A percentile compares a stretch with the other conserved stretches of the same genome.
phyloP scores from a whole-genome alignment of 208 protist species.

The Trypanosoma cruzi region DNA sequence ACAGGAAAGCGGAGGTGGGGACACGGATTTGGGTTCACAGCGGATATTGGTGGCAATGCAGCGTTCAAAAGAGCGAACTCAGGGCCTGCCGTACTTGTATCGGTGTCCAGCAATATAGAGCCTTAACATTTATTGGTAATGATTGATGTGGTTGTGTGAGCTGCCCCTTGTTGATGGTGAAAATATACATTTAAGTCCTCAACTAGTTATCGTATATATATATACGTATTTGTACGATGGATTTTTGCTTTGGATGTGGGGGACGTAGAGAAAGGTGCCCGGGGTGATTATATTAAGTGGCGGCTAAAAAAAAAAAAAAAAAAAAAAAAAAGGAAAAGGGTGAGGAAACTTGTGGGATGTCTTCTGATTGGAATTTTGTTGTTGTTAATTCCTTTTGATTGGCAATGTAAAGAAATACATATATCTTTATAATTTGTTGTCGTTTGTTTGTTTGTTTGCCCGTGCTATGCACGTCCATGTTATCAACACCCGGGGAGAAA shows the following conservation, averaged over 20 bases:
- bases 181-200: too few species aligned
- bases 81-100: constrained; percentile 92
- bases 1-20: not conserved
- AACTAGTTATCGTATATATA: too few species aligned
- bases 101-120: constrained; percentile 89
- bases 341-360: too few species aligned
- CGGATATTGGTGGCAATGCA: constrained; percentile 80
- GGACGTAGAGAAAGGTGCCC: too few species aligned
- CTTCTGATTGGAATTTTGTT: too few species aligned
- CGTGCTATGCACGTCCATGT: too few species aligned
- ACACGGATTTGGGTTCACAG: constrained; percentile 15
- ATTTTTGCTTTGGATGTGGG: not conserved
- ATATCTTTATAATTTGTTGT: not conserved
- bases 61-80: constrained; percentile 81
- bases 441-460: not conserved
- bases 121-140: too few species aligned
- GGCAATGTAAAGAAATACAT: constrained; percentile 1
- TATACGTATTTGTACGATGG: not conserved
- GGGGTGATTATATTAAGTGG: not conserved
- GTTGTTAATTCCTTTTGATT: not conserved
- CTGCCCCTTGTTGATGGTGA: too few species aligned
- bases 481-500: too few species aligned
- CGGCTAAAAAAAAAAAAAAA: constrained; percentile 29
- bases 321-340: constrained; percentile 21
- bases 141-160: too few species aligned